Evolutionary conservation across 2,329 filamentous ascomycete species (phyloP).

Genomic region (Cryphonectria naterciae): DNA sequence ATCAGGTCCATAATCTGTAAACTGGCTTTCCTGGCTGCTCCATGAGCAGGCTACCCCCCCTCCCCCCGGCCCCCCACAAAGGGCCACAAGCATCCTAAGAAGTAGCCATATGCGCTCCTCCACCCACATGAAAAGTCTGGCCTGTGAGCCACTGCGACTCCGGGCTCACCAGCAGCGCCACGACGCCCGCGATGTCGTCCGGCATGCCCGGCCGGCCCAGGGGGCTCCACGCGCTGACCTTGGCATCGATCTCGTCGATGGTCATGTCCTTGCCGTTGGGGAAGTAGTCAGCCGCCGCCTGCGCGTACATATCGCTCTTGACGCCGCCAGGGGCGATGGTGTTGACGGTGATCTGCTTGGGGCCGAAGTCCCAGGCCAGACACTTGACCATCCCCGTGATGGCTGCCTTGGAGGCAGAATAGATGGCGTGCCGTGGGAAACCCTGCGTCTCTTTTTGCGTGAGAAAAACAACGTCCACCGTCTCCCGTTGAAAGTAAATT

Average conservation of each 20-base stretch:
- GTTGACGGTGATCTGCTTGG: conserved; percentile 33
- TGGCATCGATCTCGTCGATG: conserved; percentile 25
- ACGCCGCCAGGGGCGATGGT: conserved; percentile 30
- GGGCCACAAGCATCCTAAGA: neutral
- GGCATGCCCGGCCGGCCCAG: conserved; percentile 22
- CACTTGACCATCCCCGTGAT: conserved; percentile 19
- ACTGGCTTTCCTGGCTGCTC: neutral
- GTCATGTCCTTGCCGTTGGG: conserved; percentile 21
- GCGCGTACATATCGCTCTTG: conserved; percentile 26
- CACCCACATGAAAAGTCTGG: conserved; percentile 30
- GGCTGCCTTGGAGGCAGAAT: conserved; percentile 20
- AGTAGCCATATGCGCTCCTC: conserved; percentile 29
- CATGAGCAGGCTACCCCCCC: neutral
- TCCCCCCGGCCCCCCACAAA: neutral
- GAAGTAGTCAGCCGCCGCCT: conserved; percentile 24
- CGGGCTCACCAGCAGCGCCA: conserved; percentile 42
- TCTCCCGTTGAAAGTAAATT: too few species aligned
- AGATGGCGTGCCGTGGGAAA: conserved; percentile 17
- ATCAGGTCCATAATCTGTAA: neutral
- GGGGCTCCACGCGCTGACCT: conserved; percentile 17
- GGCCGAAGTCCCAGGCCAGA: conserved; percentile 18
- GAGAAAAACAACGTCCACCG: neutral
- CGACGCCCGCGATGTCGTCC: conserved; percentile 40
- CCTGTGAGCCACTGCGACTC: conserved; percentile 30
- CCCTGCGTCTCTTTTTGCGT: neutral